Evolutionary conservation across 345 rosid species (phyloP), one percentile per base, ranked within the genome.

Genomic region (Citrus unshiu): DNA sequence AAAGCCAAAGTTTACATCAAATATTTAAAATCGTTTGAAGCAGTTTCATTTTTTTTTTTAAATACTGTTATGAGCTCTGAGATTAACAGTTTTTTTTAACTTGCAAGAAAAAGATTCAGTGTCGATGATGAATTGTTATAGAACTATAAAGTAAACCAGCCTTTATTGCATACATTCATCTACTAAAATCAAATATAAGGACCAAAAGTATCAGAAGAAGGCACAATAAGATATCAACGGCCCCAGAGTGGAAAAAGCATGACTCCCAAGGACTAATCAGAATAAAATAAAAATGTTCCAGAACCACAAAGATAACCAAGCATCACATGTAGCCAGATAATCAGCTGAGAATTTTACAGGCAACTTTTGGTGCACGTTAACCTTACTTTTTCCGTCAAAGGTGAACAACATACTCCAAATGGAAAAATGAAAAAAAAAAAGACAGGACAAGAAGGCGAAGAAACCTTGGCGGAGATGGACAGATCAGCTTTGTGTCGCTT

Each of bases 401-500:
- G n/a, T 30, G 40, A 30, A 71, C 32, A 22, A 64, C 60, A 58
- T 32, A 64, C 37, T 32, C 27, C 65, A 49, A 60, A n/a, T 25
- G 18, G 25, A 13, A 70, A 10, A 21, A 30, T 4, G 3, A 19
- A 21, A 59, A 32, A 32, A 43, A 32, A 29, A 77, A 43, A 51
- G 14, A 72, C 51, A 60, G 18, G 4, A 67, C 21, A 29, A 67
- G 10, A 60, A 51, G 51, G 75, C 19, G 40, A 76, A 74, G 34
- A 49, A 78, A 94, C 99, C 99, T 94, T 96, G 74, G 91, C 74
- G 25, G 93, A 88, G 79, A 91, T 86, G 30, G 97, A 88, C 76
- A 90, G 82, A 76, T 87, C 91, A 57, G 94, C 81, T 87, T 92
- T 96, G 46, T 90, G 98, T 35, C 96, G 90, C 81, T 96, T 96